These are phyloP conservation scores for Volvox carteri DNA, from an alignment of 163 green algal genomes.

Conservation along the genomic window DNA sequence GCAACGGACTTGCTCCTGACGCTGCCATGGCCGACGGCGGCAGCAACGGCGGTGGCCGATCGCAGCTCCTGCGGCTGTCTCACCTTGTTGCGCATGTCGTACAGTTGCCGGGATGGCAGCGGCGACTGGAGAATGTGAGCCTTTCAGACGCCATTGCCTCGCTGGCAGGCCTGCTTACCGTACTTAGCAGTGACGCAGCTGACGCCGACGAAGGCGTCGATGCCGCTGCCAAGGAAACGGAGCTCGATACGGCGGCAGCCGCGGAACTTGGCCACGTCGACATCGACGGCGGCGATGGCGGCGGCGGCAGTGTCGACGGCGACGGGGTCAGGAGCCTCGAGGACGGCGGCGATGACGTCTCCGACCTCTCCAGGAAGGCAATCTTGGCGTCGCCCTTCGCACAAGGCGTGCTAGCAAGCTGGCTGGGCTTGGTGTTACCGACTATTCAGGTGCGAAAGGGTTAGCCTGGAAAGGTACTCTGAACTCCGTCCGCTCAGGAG, in stretches of 20 bases:
- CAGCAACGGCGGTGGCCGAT: neutral
- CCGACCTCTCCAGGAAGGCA: neutral
- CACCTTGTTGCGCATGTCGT: slow-evolving; percentile 15
- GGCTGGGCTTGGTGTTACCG: neutral
- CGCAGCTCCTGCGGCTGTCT: neutral
- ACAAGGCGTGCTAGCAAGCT: neutral
- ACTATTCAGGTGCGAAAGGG: neutral
- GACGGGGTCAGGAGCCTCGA: no score
- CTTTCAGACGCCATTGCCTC: neutral
- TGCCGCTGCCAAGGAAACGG: neutral
- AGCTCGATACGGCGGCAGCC: neutral
- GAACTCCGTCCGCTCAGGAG: no score
- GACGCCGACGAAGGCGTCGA: neutral
- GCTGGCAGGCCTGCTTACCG: neutral
- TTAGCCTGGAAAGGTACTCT: no score
- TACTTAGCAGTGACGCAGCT: neutral
- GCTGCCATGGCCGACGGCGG: no score
- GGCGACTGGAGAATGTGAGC: neutral
- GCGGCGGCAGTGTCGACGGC: neutral
- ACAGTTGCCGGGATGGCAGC: slow-evolving; percentile 32
- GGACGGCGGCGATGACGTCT: neutral
- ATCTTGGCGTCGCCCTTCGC: neutral
- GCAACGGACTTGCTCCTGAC: no score
- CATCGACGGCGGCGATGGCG: neutral
- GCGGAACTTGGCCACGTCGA: neutral